phyloP scores from a whole-genome alignment of 495 filamentous ascomycete species.

The Pyronema domesticum region DNA sequence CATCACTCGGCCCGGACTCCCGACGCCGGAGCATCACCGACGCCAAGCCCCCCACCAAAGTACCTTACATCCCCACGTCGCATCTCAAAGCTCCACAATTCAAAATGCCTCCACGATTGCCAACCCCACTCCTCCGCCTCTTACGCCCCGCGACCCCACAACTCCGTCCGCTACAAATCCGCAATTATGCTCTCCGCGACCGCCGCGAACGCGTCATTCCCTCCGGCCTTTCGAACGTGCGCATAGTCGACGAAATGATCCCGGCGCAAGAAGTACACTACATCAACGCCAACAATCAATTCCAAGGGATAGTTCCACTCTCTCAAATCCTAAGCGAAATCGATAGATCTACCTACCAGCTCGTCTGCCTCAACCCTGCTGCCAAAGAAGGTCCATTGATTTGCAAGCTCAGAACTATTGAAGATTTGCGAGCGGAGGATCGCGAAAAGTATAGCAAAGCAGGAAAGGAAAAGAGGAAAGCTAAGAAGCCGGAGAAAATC shows the following conservation, averaged over 20 bases:
- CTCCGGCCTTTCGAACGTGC: background rate
- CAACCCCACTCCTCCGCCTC: background rate
- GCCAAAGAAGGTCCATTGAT: slow-evolving; percentile 26
- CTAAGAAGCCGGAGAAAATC: slow-evolving; percentile 10
- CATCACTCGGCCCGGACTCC: background rate
- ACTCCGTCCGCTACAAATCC: background rate
- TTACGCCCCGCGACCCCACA: background rate
- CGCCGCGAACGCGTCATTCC: background rate
- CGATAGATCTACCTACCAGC: slow-evolving; percentile 30
- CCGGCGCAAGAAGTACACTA: slow-evolving; percentile 14
- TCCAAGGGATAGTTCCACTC: slow-evolving; percentile 29
- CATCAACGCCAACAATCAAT: slow-evolving; percentile 30
- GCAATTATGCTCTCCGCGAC: background rate
- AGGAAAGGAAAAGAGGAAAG: slow-evolving; percentile 13
- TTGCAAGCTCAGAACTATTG: slow-evolving; percentile 39
- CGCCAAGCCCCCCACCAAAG: background rate
- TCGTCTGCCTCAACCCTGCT: slow-evolving; percentile 33
- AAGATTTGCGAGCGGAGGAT: slow-evolving; percentile 28
- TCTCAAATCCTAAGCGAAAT: slow-evolving; percentile 27
- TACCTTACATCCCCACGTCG: background rate
- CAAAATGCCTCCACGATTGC: slow-evolving; percentile 1
- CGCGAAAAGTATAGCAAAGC: slow-evolving; percentile 2
- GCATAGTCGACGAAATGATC: slow-evolving; percentile 4
- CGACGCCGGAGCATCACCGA: background rate
- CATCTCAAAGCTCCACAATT: background rate